phyloP scores from a whole-genome alignment of 352 stramenopile genomes.

The Globisporangium paddicum region DNA sequence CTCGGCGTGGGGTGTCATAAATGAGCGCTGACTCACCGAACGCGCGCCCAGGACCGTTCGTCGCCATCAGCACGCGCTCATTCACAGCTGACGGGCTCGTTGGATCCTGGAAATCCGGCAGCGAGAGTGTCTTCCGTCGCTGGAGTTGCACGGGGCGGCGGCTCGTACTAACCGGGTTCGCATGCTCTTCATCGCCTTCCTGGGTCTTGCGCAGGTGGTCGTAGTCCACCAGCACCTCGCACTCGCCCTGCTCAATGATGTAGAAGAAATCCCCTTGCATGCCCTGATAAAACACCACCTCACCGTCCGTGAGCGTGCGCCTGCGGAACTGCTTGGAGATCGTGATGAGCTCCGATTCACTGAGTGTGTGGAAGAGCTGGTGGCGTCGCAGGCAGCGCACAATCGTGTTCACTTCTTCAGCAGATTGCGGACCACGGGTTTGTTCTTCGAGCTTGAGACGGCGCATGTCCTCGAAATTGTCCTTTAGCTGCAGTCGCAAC shows the following conservation, averaged over 20 bases:
- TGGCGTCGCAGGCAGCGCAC: conserved; percentile 69
- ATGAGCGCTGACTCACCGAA: conserved; percentile 84
- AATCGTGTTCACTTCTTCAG: conserved; percentile 38
- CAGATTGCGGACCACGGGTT: conserved; percentile 25
- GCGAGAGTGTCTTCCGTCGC: conserved; percentile 62
- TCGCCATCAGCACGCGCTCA: conserved; percentile 71
- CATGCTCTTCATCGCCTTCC: conserved; percentile 18
- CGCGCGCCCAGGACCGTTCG: conserved; percentile 68
- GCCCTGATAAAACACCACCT: conserved; percentile 87
- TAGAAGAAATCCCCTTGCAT: conserved; percentile 73
- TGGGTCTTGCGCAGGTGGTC: conserved; percentile 50
- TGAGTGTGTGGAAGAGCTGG: conserved; percentile 77
- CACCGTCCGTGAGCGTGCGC: conserved; percentile 41
- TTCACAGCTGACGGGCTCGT: conserved; percentile 54
- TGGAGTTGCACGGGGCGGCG: conserved; percentile 25
- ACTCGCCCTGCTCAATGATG: conserved; percentile 73
- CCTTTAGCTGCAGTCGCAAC: conserved; percentile 34
- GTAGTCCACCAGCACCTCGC: conserved; percentile 83
- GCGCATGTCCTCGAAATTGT: conserved; percentile 24
- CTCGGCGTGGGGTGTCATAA: conserved; percentile 78
- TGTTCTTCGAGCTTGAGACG: conserved; percentile 27
- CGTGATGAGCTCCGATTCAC: conserved; percentile 52
- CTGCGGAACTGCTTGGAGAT: conserved; percentile 59
- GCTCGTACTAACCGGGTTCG: conserved; percentile 12
- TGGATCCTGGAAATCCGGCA: conserved; percentile 66